These are phyloP conservation scores for Alternaria sp. DNA, from an alignment of 2,329 filamentous ascomycete species.

Conservation along the genomic window DNA sequence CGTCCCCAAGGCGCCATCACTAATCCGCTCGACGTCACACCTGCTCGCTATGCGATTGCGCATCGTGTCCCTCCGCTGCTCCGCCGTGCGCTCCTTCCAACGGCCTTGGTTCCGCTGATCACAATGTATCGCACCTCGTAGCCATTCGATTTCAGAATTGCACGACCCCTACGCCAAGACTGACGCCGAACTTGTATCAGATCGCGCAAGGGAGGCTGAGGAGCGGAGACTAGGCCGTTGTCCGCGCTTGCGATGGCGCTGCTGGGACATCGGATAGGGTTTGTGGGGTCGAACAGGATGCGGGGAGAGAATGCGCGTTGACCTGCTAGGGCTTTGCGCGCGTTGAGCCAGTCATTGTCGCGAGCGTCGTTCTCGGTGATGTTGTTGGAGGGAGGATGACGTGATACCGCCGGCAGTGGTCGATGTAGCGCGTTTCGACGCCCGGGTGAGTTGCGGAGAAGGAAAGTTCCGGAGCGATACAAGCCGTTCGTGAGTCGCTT, in stretches of 20 bases:
- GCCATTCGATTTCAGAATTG: background rate
- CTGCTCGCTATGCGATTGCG: conserved; percentile 60
- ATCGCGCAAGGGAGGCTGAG: background rate
- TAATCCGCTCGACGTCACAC: conserved; percentile 42
- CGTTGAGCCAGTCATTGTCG: background rate
- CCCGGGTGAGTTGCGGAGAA: background rate
- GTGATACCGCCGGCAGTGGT: background rate
- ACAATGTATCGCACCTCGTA: conserved; percentile 51
- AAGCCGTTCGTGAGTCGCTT: background rate
- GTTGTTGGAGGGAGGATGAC: too few relatives aligned
- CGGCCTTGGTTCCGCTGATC: conserved; percentile 55
- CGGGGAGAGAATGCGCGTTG: background rate
- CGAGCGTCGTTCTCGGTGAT: too few relatives aligned
- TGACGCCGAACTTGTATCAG: background rate
- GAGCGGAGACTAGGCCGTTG: background rate
- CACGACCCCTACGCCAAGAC: background rate
- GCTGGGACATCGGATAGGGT: background rate
- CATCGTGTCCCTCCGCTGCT: conserved; percentile 60
- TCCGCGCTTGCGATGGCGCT: background rate
- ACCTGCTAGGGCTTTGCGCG: background rate
- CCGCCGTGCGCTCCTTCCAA: conserved; percentile 54
- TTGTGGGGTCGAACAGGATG: background rate
- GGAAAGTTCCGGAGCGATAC: background rate
- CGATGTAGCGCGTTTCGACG: background rate
- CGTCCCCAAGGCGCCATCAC: background rate